Evolutionary conservation across 2,329 filamentous ascomycete species (phyloP), one percentile per base, ranked within the genome.

Genomic region (Stagonosporopsis tanaceti): DNA sequence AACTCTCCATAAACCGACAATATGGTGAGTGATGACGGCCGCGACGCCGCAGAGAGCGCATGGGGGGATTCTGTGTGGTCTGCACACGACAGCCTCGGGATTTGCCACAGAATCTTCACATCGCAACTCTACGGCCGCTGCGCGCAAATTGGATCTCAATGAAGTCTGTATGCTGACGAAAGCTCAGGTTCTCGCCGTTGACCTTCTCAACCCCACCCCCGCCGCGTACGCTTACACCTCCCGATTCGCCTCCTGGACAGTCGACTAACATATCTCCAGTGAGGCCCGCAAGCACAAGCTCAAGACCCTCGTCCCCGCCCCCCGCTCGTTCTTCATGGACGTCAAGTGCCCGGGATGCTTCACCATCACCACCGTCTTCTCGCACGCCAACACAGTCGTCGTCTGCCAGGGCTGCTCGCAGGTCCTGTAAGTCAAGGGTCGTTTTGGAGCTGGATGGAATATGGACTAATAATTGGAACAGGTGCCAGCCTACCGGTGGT

Each of bases 321-420:
- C 95, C 77, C 92, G 95, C 82, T 98, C 94, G 73, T 99, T 98
- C 91, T 99, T 99, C 92, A 99, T 99, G 95, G 95, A 99, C 81
- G 95, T 99, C 87, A 99, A 99, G 91, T 99, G 95, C 91, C 95
- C 95, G 81, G 95, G 95, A 78, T 99, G 95, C 92, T 99, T 98
- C 90, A 97, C 93, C 83, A 99, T 99, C 89, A 99, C 95, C 82
- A 99, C 95, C 82, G 95, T 99, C 84, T 99, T 98, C 92, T 98
- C 94, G 68, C 95, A 99, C 88, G 95, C 95, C 82, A 95, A 99
- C 88, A 99, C 95, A 81, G 95, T 99, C 81, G 95, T 99, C 83
- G 96, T 98, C 88, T 99, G 95, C 90, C 93, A 76, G 69, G 95
- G 95, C 78, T 99, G 95, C 92, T 97, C 94, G 77, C 97, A 96